Base-by-base conservation (phyloP, 768 basidiomycete genomes). In the Lactifluus echinatus region DNA sequence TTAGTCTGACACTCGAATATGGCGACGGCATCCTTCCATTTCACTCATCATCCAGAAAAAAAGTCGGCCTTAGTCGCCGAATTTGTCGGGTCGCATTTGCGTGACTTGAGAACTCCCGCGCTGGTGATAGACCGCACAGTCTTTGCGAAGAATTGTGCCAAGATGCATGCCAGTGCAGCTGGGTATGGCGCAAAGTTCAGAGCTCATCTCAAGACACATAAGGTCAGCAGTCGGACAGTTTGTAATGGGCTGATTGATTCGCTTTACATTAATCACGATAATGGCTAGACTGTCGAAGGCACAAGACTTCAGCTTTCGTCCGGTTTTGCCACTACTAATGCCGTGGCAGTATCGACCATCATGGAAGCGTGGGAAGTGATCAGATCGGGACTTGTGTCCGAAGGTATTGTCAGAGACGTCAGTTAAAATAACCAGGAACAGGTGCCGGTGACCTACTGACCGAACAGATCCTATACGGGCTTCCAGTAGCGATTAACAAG, bases 201-300 rank as follows among this genome's bases (percentile, higher is more conserved):
- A 47, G 87, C 84, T 4, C 92, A 93, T 69, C 76, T 93, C 51
- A 94, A 93, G 72, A 87, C 86, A 0, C 87, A 89, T 67, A 89
- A 89, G 76, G 86, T 83, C 66, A 26, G 29, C 19, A 40, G 33
- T 2, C 8, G 4, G 23, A n/a, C n/a, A n/a, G n/a, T n/a, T n/a
- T n/a, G n/a, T n/a, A n/a, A 3, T 19, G 3, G 8, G n/a, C 21
- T 10, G 8, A 10, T 8, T 19, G 39, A 19, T 17, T 40, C n/a
- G 8, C 19, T 10, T 8, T 21, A 12, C 8, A 8, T 6, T 39
- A n/a, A 10, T n/a, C n/a, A 10, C 2, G n/a, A 40, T 8, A 40
- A 40, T 40, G n/a, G 50, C 31, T n/a, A 72, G 87, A 92, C 89
- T 1, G 71, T 74, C 8, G 89, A 93, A 68, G 91, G 90, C 23